Evolutionary conservation across 768 basidiomycete genomes (phyloP), one percentile per base, ranked within the genome.

Genomic region (Tricholoma terreum): DNA sequence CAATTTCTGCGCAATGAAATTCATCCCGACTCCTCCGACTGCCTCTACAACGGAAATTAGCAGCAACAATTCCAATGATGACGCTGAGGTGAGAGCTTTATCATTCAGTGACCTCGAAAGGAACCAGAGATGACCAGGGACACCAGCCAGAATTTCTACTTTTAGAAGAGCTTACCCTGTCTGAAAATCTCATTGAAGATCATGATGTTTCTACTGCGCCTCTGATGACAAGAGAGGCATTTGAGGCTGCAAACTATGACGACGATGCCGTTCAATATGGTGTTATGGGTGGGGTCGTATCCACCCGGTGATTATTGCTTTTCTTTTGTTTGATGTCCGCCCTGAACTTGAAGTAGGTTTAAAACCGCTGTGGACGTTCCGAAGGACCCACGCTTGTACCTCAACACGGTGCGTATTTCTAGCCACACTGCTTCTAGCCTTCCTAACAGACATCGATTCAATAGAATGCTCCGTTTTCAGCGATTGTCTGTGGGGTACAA

Each of bases 401-500:
- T 89, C 9, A 90, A 90, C 63, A 88, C 86, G 0, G 87, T 86
- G 62, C 66, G 74, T 50, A 52, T 36, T 3, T 1, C 14, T 27
- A 48, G n/a, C 12, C 17, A 49, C 54, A 14, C 21, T 24, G 24
- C 8, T 38, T 15, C 34, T 38, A 12, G 15, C 21, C 24, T 30
- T 55, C 33, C 15, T 56, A 15, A 38, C 58, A 34, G 34, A 27
- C 27, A 43, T 52, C 34, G 40, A 24, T 33, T 12, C n/a, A 9
- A 14, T 57, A 89, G 88, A 90, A 89, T 64, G 77, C 88, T 0
- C 89, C 88, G 0, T 86, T 89, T 63, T 89, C 89, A 0, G 84
- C 87, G 0, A 64, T 90, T n/a, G 80, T 90, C 2, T 90, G 88
- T 52, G 88, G 88, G 0, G 87, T 89, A 0, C 89, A 90, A 72